These are phyloP conservation scores for Hypoxylon fuscum DNA, from an alignment of 495 filamentous ascomycete species.

Conservation along the genomic window DNA sequence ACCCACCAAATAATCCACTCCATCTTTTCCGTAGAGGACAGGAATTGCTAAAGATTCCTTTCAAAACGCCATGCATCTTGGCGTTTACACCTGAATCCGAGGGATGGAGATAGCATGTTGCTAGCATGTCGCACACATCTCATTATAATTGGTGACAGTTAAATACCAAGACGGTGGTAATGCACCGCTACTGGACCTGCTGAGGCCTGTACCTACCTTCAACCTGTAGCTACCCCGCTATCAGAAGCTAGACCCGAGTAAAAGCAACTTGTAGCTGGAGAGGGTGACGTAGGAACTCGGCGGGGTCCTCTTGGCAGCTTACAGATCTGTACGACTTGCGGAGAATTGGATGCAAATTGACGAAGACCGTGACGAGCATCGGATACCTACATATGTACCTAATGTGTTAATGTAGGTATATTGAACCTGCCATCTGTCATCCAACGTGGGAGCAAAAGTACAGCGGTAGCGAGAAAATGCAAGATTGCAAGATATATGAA, in stretches of 20 bases:
- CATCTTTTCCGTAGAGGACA: not conserved
- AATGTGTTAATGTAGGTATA: no score
- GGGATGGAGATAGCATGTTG: slow-evolving; percentile 21
- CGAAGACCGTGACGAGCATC: no score
- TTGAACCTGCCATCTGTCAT: no score
- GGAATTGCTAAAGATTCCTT: slow-evolving; percentile 2
- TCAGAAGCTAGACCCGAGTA: not conserved
- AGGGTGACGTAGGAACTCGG: slow-evolving; percentile 23
- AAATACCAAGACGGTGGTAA: slow-evolving; percentile 18
- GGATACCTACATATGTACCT: no score
- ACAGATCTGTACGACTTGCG: no score
- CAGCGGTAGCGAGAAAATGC: no score
- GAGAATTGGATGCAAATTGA: slow-evolving; percentile 3
- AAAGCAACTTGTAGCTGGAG: no score
- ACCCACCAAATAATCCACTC: slow-evolving; percentile 4
- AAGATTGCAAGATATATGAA: not conserved
- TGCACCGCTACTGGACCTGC: slow-evolving; percentile 6
- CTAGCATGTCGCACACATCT: no score
- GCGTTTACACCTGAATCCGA: slow-evolving; percentile 22
- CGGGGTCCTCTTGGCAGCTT: slow-evolving; percentile 20
- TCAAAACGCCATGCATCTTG: slow-evolving; percentile 26
- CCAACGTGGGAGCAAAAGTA: no score
- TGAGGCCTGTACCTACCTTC: not conserved
- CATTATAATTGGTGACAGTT: slow-evolving; percentile 8
- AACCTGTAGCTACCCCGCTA: slow-evolving; percentile 22